phyloP scores from a whole-genome alignment of 495 filamentous ascomycete genomes.

The Penicillium cataractarum region DNA sequence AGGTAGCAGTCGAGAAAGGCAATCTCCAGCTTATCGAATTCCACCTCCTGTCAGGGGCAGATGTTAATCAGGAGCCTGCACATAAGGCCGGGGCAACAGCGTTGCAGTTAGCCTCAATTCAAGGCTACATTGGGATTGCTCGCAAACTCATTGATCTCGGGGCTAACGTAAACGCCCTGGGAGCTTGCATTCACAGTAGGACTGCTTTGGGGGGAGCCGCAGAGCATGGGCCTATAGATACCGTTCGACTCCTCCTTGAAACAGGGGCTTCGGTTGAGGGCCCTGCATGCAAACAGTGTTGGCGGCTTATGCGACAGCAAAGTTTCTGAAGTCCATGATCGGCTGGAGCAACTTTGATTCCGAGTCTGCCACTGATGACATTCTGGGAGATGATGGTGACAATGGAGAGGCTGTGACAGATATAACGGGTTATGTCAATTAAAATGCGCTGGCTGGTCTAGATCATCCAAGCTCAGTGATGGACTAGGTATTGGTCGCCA shows the following conservation, averaged over 20 bases:
- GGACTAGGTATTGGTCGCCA: neutral
- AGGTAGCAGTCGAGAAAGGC: neutral
- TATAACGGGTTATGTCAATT: neutral
- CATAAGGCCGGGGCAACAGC: neutral
- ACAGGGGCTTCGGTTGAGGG: neutral
- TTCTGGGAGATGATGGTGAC: neutral
- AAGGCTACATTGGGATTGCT: neutral
- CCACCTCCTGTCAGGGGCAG: neutral
- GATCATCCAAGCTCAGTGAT: neutral
- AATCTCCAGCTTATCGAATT: neutral
- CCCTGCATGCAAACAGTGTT: neutral
- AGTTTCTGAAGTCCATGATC: neutral
- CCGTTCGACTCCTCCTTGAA: neutral
- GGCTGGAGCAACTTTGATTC: neutral
- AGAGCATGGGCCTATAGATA: neutral
- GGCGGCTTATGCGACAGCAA: neutral
- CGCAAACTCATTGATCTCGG: neutral
- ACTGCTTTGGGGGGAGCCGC: neutral
- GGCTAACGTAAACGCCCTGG: neutral
- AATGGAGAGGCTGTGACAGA: neutral
- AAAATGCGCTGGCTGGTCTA: neutral
- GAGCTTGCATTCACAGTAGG: neutral
- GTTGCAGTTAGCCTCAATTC: neutral
- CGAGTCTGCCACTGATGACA: neutral
- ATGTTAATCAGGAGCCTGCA: neutral